Evolutionary conservation across 805 yeast genomes (phyloP).

Genomic region (Metschnikowia kunwiensis): DNA sequence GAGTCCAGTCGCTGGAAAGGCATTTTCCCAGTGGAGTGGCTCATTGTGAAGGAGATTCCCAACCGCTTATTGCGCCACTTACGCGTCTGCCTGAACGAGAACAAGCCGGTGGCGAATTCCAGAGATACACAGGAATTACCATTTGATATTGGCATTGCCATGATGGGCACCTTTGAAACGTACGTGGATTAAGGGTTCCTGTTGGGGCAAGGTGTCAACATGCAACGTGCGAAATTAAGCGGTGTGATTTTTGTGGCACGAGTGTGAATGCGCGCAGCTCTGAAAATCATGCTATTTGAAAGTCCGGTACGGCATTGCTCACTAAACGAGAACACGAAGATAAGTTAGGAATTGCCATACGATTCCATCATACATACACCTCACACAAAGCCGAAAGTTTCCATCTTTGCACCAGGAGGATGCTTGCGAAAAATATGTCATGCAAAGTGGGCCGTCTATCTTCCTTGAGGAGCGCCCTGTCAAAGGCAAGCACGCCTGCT

Average conservation of each 20-base stretch:
- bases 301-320: no score
- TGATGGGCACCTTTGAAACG: conserved; percentile 42
- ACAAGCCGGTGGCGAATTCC: conserved; percentile 53
- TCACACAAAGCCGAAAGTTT: no score
- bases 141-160: conserved; percentile 42
- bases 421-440: background rate
- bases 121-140: conserved; percentile 63
- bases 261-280: conserved; percentile 1
- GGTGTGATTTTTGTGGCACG: background rate
- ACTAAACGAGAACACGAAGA: no score
- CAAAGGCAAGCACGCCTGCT: conserved; percentile 6
- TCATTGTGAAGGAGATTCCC: conserved; percentile 48
- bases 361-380: no score
- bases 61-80: conserved; percentile 47
- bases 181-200: conserved; percentile 1
- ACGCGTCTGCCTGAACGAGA: conserved; percentile 43
- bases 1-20: conserved; percentile 50
- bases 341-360: no score
- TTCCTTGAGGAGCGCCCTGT: conserved; percentile 5
- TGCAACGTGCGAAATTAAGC: no score
- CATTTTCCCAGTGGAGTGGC: conserved; percentile 54
- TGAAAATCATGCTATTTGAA: conserved; percentile 5
- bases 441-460: background rate
- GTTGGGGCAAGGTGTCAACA: background rate
- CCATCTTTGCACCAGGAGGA: no score